Conservation (phyloP, 768 basidiomycete genomes). For the Mycena rosella region DNA sequence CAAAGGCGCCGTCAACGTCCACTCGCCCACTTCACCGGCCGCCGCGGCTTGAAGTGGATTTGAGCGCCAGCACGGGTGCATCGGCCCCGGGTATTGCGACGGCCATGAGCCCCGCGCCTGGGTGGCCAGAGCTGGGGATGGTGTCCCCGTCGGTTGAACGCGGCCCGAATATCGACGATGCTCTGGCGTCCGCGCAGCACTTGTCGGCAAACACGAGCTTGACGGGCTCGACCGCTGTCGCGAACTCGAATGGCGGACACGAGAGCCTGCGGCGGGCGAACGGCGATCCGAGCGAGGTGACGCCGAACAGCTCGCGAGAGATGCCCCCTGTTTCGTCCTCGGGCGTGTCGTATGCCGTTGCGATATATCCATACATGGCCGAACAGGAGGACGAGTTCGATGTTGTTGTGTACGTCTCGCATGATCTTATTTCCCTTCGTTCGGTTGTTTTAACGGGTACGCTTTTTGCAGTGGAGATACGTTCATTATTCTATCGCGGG, state of each 20-base stretch:
- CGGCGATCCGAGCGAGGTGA: conserved; percentile 30
- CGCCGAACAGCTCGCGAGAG: conserved; percentile 49
- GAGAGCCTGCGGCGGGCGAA: conserved; percentile 39
- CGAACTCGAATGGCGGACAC: conserved; percentile 41
- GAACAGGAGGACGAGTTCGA: conserved; percentile 99
- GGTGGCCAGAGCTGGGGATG: conserved; percentile 78
- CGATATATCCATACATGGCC: conserved; percentile 98
- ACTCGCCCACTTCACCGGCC: conserved; percentile 66
- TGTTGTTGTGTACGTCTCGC: conserved; percentile 85
- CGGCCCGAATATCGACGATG: conserved; percentile 54
- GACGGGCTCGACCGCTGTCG: conserved; percentile 46
- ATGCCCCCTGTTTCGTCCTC: conserved; percentile 56
- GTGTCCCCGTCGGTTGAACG: conserved; percentile 68
- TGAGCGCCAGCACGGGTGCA: conserved; percentile 55
- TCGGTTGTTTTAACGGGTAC: conserved; percentile 12
- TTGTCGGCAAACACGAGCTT: conserved; percentile 50
- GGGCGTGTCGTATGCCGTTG: conserved; percentile 93
- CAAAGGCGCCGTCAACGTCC: conserved; percentile 53
- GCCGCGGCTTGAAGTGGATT: conserved; percentile 78
- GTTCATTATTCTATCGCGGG: conserved; percentile 91
- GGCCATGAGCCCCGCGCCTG: conserved; percentile 73
- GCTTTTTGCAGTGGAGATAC: conserved; percentile 79
- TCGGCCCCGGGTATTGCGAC: conserved; percentile 62
- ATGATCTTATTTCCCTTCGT: conserved; percentile 22
- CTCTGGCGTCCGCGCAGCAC: conserved; percentile 52